Evolutionary conservation across 2,329 filamentous ascomycete genomes (phyloP), one percentile per base, ranked within the genome.

Genomic region (Ascochyta pisi): DNA sequence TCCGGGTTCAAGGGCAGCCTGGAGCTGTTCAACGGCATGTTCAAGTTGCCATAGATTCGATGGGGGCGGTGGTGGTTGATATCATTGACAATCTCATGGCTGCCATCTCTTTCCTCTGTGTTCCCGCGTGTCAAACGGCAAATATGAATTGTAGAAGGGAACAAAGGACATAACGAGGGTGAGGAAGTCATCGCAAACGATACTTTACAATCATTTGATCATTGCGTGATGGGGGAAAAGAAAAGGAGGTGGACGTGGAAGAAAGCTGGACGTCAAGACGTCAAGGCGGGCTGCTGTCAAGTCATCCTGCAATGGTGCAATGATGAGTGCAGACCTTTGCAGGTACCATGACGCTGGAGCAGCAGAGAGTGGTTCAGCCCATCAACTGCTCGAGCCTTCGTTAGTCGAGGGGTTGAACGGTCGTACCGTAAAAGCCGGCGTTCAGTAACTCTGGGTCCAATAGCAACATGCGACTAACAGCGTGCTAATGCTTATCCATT

Each of bases 111-210:
- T 23, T 35, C 26, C 12, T 15, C 23, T 5, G 12, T 12, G 7
- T 15, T 12, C 6, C 26, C 35, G 13, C 15, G 19, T 6, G 9
- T 26, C 34, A 46, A 29, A 12, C 22, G 33, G 38, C 47, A 56
- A 19, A 19, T 10, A 23, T 46, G 46, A 19, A 37, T 22, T 16
- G 46, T 41, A 6, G 41, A 46, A 15, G 47, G 39, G 23, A 34
- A 47, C 24, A 56, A 34, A 3, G 53, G 43, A n/a, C 31, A 46
- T 46, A 50, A 34, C 37, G 53, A 56, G 26, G 29, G 37, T 38
- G 53, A 16, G n/a, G 37, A 38, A 22, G 43, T n/a, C 47, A 56
- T 50, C 1, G 16, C 46, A 24, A 46, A 46, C 46, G 35, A 56
- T 6, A 26, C 33, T 42, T 29, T 27, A 22, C 34, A 12, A n/a